A percentile compares a stretch with the other conserved stretches of the same genome.
Evolutionary conservation across 495 filamentous ascomycete species (phyloP).

Genomic region (Penicillium subrubescens): DNA sequence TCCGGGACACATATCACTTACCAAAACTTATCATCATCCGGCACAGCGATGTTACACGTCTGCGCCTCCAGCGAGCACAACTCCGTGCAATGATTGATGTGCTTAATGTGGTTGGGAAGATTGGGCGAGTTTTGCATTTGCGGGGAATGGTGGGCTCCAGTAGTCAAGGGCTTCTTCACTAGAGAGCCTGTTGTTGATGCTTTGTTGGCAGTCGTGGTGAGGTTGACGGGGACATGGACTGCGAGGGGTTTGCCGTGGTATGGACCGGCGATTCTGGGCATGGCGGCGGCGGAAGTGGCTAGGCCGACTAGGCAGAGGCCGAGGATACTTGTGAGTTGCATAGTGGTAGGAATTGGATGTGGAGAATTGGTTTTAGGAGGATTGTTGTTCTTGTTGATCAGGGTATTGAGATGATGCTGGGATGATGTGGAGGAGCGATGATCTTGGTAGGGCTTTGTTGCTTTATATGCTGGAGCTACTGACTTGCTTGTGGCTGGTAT

Average conservation of each 20-base stretch:
- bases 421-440: not conserved
- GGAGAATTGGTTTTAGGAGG: not conserved
- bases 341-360: constrained; percentile 9
- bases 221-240: constrained; percentile 21
- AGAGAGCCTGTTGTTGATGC: constrained; percentile 23
- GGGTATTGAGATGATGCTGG: not conserved
- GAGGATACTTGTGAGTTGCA: constrained; percentile 29
- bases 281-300: constrained; percentile 23
- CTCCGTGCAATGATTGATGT: constrained; percentile 29
- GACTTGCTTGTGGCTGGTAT: constrained; percentile 10
- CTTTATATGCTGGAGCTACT: constrained; percentile 16
- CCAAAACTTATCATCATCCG: constrained; percentile 35
- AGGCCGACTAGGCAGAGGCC: constrained; percentile 24
- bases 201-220: constrained; percentile 14
- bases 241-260: constrained; percentile 24
- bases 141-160: constrained; percentile 6
- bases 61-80: constrained; percentile 31
- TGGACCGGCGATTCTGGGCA: constrained; percentile 24
- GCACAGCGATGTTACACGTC: constrained; percentile 32
- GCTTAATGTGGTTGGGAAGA: constrained; percentile 14
- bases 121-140: constrained; percentile 4
- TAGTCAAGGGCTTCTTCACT: constrained; percentile 14
- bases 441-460: constrained; percentile 3
- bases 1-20: constrained; percentile 12
- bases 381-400: not conserved